These are phyloP conservation scores for Pseudocercospora musae DNA, from an alignment of 2,329 filamentous ascomycete species.

Conservation along the genomic window DNA sequence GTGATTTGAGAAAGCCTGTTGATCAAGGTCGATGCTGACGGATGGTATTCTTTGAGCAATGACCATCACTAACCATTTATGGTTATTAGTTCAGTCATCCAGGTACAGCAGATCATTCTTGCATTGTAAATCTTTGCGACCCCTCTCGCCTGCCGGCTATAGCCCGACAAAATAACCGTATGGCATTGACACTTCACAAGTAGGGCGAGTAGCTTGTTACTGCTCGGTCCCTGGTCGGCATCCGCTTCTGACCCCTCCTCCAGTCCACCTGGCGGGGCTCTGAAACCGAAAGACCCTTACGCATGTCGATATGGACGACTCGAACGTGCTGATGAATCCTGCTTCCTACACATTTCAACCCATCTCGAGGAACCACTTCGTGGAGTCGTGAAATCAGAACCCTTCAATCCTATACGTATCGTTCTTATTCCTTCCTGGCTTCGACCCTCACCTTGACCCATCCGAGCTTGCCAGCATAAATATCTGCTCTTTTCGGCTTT, in stretches of 20 bases:
- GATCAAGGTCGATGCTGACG: conserved; percentile 6
- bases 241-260: background rate
- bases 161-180: background rate
- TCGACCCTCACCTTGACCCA: background rate
- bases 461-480: background rate
- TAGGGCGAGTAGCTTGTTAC: no score
- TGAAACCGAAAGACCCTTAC: background rate
- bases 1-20: background rate
- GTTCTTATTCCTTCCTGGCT: background rate
- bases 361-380: background rate
- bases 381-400: background rate
- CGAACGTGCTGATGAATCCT: background rate
- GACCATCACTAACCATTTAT: background rate
- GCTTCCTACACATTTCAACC: background rate
- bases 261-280: background rate
- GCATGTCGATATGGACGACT: background rate
- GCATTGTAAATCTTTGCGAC: background rate
- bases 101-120: background rate
- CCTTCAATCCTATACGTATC: background rate
- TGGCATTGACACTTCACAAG: background rate
- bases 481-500: background rate
- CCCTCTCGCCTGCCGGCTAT: background rate
- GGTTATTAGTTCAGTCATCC: background rate
- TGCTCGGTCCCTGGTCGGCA: background rate
- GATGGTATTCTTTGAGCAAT: background rate